Conservation (phyloP, 169 alveolate species). For the Babesia microti region DNA sequence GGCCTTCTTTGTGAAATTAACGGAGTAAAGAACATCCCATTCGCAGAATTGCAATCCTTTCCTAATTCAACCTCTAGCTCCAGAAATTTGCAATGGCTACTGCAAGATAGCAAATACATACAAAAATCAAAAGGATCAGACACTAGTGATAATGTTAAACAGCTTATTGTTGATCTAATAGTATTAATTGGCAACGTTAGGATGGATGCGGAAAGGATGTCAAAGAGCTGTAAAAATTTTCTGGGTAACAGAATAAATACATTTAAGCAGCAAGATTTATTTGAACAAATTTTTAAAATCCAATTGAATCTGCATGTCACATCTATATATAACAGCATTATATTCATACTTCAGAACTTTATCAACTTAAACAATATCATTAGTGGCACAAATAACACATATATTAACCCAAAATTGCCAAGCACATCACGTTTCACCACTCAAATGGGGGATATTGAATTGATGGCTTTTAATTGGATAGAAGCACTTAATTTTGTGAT, state of each 20-base stretch:
- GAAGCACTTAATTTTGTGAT: too few species aligned
- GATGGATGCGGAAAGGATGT: slow-evolving; percentile 10
- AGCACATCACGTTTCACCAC: too few species aligned
- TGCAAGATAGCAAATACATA: slow-evolving; percentile 40
- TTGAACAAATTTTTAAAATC: too few species aligned
- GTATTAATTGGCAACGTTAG: slow-evolving; percentile 18
- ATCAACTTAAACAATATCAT: too few species aligned
- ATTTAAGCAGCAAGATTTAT: slow-evolving; percentile 3
- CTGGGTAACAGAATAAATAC: slow-evolving; percentile 6
- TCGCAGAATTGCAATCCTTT: slow-evolving; percentile 34
- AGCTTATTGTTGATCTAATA: slow-evolving; percentile 11
- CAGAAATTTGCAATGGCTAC: slow-evolving; percentile 37
- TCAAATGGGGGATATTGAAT: too few species aligned
- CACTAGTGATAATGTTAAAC: slow-evolving; percentile 6
- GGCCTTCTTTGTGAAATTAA: slow-evolving; percentile 32
- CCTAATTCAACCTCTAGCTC: slow-evolving; percentile 22
- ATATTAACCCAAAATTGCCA: too few species aligned
- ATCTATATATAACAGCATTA: too few species aligned
- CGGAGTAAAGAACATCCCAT: slow-evolving; percentile 8
- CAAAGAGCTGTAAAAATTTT: slow-evolving; percentile 19
- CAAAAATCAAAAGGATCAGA: slow-evolving; percentile 1
- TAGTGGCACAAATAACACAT: too few species aligned
- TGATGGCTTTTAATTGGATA: too few species aligned
- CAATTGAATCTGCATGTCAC: too few species aligned
- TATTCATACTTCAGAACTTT: too few species aligned